Evolutionary conservation across 2,329 filamentous ascomycete species (phyloP).

Genomic region (Fusarium kyushuense): DNA sequence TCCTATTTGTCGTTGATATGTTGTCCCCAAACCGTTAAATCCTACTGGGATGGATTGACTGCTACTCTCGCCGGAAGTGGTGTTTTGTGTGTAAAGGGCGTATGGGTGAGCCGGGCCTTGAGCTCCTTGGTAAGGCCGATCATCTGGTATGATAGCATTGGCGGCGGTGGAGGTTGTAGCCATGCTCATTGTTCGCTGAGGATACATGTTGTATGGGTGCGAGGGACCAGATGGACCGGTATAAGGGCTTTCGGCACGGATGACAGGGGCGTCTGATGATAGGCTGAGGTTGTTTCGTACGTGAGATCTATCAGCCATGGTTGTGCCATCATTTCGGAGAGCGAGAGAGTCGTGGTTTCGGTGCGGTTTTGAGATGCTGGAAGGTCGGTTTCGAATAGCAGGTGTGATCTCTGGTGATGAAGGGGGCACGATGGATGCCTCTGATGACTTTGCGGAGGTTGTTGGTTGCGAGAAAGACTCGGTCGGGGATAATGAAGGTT

Average conservation of each 20-base stretch:
- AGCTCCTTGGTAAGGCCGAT: conserved; percentile 66
- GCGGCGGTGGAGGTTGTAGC: conserved; percentile 79
- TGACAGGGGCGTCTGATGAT: conserved; percentile 55
- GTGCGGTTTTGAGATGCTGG: conserved; percentile 68
- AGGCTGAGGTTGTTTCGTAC: conserved; percentile 47
- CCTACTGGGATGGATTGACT: conserved; percentile 72
- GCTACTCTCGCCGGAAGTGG: conserved; percentile 62
- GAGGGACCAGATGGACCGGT: conserved; percentile 79
- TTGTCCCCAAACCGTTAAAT: conserved; percentile 74
- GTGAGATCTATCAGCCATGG: conserved; percentile 31
- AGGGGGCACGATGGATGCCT: conserved; percentile 19
- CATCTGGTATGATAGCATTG: conserved; percentile 52
- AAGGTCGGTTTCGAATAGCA: conserved; percentile 56
- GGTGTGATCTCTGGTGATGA: conserved; percentile 39
- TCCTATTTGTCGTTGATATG: conserved; percentile 79
- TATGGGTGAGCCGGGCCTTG: conserved; percentile 86
- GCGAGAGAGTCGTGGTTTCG: conserved; percentile 63
- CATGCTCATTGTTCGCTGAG: conserved; percentile 77
- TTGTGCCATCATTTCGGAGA: conserved; percentile 63
- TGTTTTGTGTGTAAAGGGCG: conserved; percentile 85
- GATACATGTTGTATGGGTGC: conserved; percentile 87
- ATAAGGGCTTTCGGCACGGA: conserved; percentile 72
- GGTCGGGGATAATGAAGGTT: conserved; percentile 13
- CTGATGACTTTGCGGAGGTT: conserved; percentile 20
- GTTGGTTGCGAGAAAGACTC: conserved; percentile 32